Evolutionary conservation across 257 asterid genomes (phyloP).

Genomic region (Solanum dulcamara): DNA sequence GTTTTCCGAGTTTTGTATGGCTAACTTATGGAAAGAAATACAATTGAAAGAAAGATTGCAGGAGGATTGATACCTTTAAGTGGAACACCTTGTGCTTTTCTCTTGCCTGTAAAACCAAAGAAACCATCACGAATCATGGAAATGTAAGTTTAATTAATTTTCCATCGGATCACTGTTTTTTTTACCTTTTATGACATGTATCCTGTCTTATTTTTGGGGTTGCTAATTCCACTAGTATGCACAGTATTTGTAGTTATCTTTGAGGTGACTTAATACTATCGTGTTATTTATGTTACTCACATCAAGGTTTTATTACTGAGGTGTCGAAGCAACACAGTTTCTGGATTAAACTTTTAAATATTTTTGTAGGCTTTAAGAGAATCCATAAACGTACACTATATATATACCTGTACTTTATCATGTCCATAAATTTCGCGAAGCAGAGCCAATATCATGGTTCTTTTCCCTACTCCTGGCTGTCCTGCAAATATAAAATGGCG

Average conservation of each 20-base stretch:
- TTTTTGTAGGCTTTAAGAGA: background rate
- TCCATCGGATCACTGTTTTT: background rate
- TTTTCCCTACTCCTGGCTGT: slow-evolving; percentile 76
- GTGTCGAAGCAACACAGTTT: background rate
- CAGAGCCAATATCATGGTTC: slow-evolving; percentile 73
- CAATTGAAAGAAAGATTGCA: background rate
- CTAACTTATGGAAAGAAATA: background rate
- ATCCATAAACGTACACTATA: background rate
- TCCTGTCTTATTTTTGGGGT: background rate
- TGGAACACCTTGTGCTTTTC: slow-evolving; percentile 24
- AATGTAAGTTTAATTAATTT: background rate
- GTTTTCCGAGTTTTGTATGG: background rate
- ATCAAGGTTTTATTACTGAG: background rate
- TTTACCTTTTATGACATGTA: background rate
- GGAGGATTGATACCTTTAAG: slow-evolving; percentile 19
- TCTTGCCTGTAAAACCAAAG: slow-evolving; percentile 21
- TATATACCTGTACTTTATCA: slow-evolving; percentile 53
- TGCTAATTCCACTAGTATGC: background rate
- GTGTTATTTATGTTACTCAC: background rate
- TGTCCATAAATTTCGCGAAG: slow-evolving; percentile 52
- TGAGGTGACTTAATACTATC: background rate
- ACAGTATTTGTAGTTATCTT: background rate
- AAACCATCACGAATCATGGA: background rate
- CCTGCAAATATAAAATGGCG: slow-evolving; percentile 72
- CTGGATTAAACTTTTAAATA: background rate